phyloP scores from a whole-genome alignment of 306 rosid genomes.

The Morella rubra region DNA sequence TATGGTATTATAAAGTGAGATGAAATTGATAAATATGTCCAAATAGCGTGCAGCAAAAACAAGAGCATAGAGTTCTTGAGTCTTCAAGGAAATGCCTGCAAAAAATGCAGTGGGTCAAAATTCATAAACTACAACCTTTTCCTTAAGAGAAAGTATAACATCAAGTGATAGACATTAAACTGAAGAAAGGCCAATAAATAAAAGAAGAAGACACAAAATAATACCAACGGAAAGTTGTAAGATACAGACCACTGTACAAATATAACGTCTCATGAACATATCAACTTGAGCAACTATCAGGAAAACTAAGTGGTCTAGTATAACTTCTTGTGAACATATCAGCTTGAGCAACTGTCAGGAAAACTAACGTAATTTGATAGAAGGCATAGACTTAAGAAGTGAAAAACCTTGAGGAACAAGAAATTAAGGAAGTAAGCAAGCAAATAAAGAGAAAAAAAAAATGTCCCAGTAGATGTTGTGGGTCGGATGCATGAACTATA shows the following conservation, averaged over 20 bases:
- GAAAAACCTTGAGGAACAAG: not conserved
- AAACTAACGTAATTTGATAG: not conserved
- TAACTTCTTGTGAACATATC: not conserved
- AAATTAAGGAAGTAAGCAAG: not conserved
- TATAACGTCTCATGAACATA: not conserved
- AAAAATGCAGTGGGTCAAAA: not conserved
- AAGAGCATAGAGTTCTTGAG: slow-evolving; percentile 52
- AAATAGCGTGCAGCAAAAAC: slow-evolving; percentile 50
- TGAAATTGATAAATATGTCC: slow-evolving; percentile 41
- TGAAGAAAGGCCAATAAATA: not conserved
- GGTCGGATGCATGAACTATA: not conserved
- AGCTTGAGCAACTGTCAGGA: not conserved
- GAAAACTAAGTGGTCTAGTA: not conserved
- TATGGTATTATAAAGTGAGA: slow-evolving; percentile 40
- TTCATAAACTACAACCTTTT: not conserved
- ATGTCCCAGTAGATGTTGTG: not conserved
- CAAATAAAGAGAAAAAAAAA: not conserved
- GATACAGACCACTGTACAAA: not conserved
- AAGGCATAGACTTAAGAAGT: not conserved
- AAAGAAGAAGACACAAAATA: too few species aligned
- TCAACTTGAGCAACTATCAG: not conserved
- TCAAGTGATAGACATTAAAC: not conserved
- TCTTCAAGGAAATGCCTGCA: slow-evolving; percentile 53
- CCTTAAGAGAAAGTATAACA: not conserved
- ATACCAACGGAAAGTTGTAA: not conserved